Conservation (phyloP, 805 yeast species). For the Wickerhamomyces hampshirensis region DNA sequence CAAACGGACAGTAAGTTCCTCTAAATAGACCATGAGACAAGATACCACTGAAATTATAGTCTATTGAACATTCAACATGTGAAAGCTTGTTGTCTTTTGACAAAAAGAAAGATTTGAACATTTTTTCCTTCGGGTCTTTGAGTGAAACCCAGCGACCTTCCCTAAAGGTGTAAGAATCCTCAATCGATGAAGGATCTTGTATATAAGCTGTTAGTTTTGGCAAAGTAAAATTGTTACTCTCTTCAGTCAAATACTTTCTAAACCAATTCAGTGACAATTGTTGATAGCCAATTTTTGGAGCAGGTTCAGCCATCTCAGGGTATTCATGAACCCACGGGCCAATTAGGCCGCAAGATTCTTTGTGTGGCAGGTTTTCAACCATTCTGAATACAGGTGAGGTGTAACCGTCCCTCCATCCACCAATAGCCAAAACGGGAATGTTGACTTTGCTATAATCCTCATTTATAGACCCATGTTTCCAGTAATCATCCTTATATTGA, state of each 20-base stretch:
- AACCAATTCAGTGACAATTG: constrained; percentile 39
- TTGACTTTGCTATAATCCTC: constrained; percentile 35
- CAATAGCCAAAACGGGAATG: constrained; percentile 40
- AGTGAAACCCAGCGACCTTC: constrained; percentile 37
- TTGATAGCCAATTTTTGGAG: constrained; percentile 40
- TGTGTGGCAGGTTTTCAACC: constrained; percentile 35
- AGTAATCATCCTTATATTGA: constrained; percentile 40
- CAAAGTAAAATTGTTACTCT: constrained; percentile 20
- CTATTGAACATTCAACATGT: not conserved
- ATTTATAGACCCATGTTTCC: constrained; percentile 44
- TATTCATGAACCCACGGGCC: constrained; percentile 49
- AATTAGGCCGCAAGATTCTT: constrained; percentile 29
- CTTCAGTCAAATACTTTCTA: constrained; percentile 29
- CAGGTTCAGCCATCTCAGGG: constrained; percentile 43
- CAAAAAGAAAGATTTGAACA: constrained; percentile 13
- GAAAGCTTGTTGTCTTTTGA: constrained; percentile 9
- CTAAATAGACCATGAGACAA: constrained; percentile 39
- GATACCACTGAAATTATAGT: constrained; percentile 27
- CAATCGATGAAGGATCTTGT: constrained; percentile 37
- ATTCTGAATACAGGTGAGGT: constrained; percentile 40
- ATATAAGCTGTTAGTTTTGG: constrained; percentile 37
- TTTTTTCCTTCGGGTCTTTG: constrained; percentile 13
- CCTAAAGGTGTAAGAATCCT: constrained; percentile 33
- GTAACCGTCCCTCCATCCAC: constrained; percentile 47
- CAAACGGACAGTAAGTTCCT: constrained; percentile 44